Evolutionary conservation across 257 asterid genomes (phyloP), one percentile per base, ranked within the genome.

Genomic region (Paulownia fortunei): DNA sequence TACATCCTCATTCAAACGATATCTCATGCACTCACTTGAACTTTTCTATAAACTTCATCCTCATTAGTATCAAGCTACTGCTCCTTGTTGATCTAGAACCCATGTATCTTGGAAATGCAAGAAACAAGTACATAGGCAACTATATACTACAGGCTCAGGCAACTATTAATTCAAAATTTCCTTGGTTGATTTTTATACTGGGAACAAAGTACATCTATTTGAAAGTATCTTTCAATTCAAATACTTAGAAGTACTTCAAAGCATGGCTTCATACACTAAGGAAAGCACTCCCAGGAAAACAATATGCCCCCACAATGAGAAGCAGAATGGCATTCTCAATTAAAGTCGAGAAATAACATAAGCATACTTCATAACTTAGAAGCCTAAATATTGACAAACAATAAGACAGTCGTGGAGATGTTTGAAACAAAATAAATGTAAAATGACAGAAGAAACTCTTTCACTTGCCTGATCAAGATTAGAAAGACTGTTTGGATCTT

Each of bases 401-500:
- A 62, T 12, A 27, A 30, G 26, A 63, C 0, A 8, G 34, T 6
- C 27, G 10, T 56, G 49, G 15, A 64, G 51, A 34, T 15, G 51
- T 64, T 64, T 68, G n/a, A 10, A 68, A 76, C 12, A 58, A 60
- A 55, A 27, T 23, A 37, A 58, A 34, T 0, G 13, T 3, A 26
- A 59, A 66, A 32, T 41, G 67, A 60, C 24, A 15, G n/a, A 79
- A 39, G 34, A 71, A 68, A 60, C 60, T 24, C 52, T 24, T n/a
- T 75, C n/a, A 82, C 90, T 87, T 80, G 79, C 98, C 98, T 93
- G 99, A 82, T 96, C 99, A 83, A 96, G 94, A 88, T 93, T 96
- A 30, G 97, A 93, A 56, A 96, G 96, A 89, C 98, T 96, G 85
- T 96, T 96, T 64, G 99, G 99, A 87, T 93, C 99, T 84, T 92